Evolutionary conservation across 2,329 filamentous ascomycete genomes (phyloP).

Genomic region (Epichloe hybrida): DNA sequence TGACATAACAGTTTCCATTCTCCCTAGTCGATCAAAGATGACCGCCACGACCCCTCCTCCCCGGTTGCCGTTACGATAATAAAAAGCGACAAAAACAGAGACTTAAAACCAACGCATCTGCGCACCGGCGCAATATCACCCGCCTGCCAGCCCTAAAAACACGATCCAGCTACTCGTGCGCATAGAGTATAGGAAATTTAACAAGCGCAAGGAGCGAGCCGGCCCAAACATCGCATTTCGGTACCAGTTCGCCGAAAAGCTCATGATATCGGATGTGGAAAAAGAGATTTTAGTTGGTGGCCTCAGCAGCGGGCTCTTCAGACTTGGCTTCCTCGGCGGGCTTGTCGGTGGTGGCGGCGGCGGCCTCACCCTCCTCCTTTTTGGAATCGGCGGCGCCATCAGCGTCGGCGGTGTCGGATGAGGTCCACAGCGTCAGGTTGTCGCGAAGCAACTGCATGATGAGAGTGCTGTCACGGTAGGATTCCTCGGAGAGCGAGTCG

Average conservation of each 20-base stretch:
- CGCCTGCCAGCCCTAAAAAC: slow-evolving; percentile 22
- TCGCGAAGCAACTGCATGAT: slow-evolving; percentile 99
- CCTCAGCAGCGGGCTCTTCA: slow-evolving; percentile 29
- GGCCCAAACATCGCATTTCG: slow-evolving; percentile 20
- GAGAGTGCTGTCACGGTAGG: slow-evolving; percentile 95
- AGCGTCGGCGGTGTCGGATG: slow-evolving; percentile 72
- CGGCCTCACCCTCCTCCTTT: slow-evolving; percentile 46
- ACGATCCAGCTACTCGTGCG: slow-evolving; percentile 13
- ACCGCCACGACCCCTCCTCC: slow-evolving; percentile 13
- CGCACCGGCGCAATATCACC: slow-evolving; percentile 20
- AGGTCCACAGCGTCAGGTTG: slow-evolving; percentile 97
- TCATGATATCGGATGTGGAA: slow-evolving; percentile 22
- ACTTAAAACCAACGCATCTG: slow-evolving; percentile 18
- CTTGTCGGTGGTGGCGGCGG: slow-evolving; percentile 15
- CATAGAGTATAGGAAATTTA: slow-evolving; percentile 6
- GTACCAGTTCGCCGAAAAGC: slow-evolving; percentile 23
- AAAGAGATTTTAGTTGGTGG: slow-evolving; percentile 38
- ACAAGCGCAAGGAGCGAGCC: slow-evolving; percentile 8
- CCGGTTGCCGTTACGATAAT: slow-evolving; percentile 15
- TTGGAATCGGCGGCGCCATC: slow-evolving; percentile 46
- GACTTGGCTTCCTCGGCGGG: slow-evolving; percentile 31
- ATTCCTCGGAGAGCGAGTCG: slow-evolving; percentile 93
- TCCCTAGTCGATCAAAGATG: slow-evolving; percentile 6
- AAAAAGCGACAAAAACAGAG: slow-evolving; percentile 13
- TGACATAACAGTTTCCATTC: slow-evolving; percentile 6